Conservation (phyloP, 805 yeast species). For the Metschnikowia cerradonensis region DNA sequence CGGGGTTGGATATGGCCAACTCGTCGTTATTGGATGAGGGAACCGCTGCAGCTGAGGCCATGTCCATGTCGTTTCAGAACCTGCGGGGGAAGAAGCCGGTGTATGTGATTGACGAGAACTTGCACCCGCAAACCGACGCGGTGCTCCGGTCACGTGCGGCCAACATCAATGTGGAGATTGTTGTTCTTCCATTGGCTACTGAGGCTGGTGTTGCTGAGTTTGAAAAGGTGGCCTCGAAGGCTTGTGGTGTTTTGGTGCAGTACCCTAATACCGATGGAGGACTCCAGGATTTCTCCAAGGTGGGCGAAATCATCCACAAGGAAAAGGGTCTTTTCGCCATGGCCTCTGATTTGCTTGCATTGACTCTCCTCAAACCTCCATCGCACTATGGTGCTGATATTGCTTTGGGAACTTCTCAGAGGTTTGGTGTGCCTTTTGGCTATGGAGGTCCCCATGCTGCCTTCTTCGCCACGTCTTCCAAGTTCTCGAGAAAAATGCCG, state of each 20-base stretch:
- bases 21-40: constrained; percentile 95
- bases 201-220: constrained; percentile 28
- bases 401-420: constrained; percentile 86
- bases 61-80: constrained; percentile 74
- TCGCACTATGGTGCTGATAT: constrained; percentile 85
- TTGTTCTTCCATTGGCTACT: constrained; percentile 52
- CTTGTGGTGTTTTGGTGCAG: constrained; percentile 83
- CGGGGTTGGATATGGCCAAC: constrained; percentile 93
- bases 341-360: constrained; percentile 89
- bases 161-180: constrained; percentile 64
- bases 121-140: constrained; percentile 82
- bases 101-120: constrained; percentile 68
- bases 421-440: constrained; percentile 97
- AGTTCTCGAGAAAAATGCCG: constrained; percentile 87
- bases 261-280: constrained; percentile 89
- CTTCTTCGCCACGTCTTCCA: constrained; percentile 81
- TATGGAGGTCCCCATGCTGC: constrained; percentile 99
- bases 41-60: constrained; percentile 96
- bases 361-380: constrained; percentile 83
- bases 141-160: constrained; percentile 77
- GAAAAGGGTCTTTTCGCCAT: constrained; percentile 74
- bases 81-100: constrained; percentile 61
- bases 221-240: constrained; percentile 25
- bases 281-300: constrained; percentile 41
- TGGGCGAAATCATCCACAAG: constrained; percentile 64